Percentiles rank a stretch among this genome's conserved stretches.
phyloP scores from a whole-genome alignment of 257 asterid genomes.

The Gynochthodes officinalis region DNA sequence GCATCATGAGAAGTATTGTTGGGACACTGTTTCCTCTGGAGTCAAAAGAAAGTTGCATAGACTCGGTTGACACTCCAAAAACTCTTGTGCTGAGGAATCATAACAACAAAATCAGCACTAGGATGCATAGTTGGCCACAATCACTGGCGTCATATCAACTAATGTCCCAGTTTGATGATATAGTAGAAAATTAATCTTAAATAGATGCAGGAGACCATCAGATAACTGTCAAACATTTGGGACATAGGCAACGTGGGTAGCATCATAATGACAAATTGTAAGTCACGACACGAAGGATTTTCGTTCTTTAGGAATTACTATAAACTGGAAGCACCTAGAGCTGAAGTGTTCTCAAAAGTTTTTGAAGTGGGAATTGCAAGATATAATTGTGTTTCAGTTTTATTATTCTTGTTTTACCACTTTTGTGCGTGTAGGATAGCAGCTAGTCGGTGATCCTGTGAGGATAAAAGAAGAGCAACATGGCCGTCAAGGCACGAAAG shows the following conservation, averaged over 20 bases:
- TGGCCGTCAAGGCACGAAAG: not conserved
- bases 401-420: not conserved
- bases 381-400: not conserved
- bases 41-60: constrained; percentile 92
- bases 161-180: not conserved
- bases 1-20: constrained; percentile 86
- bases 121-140: not conserved
- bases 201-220: too few relatives aligned
- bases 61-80: constrained; percentile 90
- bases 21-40: constrained; percentile 84
- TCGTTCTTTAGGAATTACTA: not conserved
- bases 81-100: constrained; percentile 56
- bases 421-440: not conserved
- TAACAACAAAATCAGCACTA: constrained; percentile 5
- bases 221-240: not conserved
- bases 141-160: not conserved
- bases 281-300: not conserved
- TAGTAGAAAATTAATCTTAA: not conserved
- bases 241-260: not conserved
- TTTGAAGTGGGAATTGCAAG: not conserved
- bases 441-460: not conserved
- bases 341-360: not conserved
- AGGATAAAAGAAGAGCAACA: not conserved
- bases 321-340: not conserved
- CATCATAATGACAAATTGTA: not conserved